phyloP scores from a whole-genome alignment of 2,329 filamentous ascomycete species.

The Epichloe uncinata region DNA sequence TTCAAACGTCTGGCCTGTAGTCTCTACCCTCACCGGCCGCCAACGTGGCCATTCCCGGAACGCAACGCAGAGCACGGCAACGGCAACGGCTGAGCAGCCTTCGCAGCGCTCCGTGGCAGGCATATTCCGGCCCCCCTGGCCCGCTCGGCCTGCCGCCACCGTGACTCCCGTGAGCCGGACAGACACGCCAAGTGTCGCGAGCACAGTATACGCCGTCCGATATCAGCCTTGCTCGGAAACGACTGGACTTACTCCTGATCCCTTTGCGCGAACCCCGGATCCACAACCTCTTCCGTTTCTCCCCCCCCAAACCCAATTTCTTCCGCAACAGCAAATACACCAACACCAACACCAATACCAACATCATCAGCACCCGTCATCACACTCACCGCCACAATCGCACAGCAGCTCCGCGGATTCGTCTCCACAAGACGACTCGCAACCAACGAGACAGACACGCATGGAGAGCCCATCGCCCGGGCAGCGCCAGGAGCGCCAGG shows the following conservation, averaged over 20 bases:
- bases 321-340: background rate
- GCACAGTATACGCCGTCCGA: conserved; percentile 49
- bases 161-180: conserved; percentile 46
- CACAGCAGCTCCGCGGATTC: conserved; percentile 14
- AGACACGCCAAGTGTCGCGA: conserved; percentile 50
- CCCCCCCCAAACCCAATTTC: conserved; percentile 6
- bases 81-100: conserved; percentile 10
- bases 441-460: conserved; percentile 12
- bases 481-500: conserved; percentile 6
- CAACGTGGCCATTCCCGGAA: conserved; percentile 12
- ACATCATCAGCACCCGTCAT: background rate
- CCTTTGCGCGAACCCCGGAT: conserved; percentile 26
- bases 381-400: background rate
- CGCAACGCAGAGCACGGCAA: conserved; percentile 6
- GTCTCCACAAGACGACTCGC: conserved; percentile 22
- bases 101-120: conserved; percentile 17
- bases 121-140: conserved; percentile 41
- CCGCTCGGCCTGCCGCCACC: conserved; percentile 39
- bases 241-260: conserved; percentile 32
- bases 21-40: conserved; percentile 14
- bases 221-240: conserved; percentile 46
- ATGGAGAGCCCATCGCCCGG: conserved; percentile 15
- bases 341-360: background rate
- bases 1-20: conserved; percentile 16
- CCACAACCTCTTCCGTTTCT: conserved; percentile 8